Evolutionary conservation across 352 stramenopile genomes (phyloP).

Genomic region (Halophytophthora batemanensis): DNA sequence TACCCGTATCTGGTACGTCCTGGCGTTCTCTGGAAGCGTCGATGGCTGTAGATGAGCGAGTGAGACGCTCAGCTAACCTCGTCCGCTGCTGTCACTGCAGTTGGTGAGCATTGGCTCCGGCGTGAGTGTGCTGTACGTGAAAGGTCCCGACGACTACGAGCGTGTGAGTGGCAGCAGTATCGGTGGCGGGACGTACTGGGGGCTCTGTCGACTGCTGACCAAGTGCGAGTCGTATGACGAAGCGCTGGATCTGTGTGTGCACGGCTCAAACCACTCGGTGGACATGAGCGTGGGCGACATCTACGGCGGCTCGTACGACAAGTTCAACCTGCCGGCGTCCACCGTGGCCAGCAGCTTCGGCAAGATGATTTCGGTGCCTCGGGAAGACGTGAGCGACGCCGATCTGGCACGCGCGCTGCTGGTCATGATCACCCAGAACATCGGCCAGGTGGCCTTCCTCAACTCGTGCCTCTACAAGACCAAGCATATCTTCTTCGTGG

Average conservation of each 20-base stretch:
- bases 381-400: slow-evolving; percentile 86
- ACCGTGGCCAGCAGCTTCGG: slow-evolving; percentile 97
- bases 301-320: slow-evolving; percentile 96
- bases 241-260: slow-evolving; percentile 73
- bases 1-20: slow-evolving; percentile 79
- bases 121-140: slow-evolving; percentile 95
- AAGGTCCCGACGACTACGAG: slow-evolving; percentile 92
- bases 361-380: slow-evolving; percentile 75
- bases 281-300: slow-evolving; percentile 99
- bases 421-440: slow-evolving; percentile 99
- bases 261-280: slow-evolving; percentile 83
- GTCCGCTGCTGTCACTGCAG: slow-evolving; percentile 14
- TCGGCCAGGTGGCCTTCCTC: slow-evolving; percentile 96
- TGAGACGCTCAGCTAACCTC: background rate
- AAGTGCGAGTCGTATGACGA: slow-evolving; percentile 84
- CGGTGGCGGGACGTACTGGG: slow-evolving; percentile 98
- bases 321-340: slow-evolving; percentile 89
- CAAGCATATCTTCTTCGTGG: slow-evolving; percentile 96
- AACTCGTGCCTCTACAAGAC: slow-evolving; percentile 97
- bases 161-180: slow-evolving; percentile 98
- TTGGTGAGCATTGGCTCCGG: slow-evolving; percentile 98
- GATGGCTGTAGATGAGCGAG: background rate
- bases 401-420: slow-evolving; percentile 96
- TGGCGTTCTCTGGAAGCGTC: background rate
- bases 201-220: slow-evolving; percentile 95